These are phyloP conservation scores for Pisolithus tinctorius DNA, from an alignment of 768 basidiomycete genomes.

Conservation along the genomic window DNA sequence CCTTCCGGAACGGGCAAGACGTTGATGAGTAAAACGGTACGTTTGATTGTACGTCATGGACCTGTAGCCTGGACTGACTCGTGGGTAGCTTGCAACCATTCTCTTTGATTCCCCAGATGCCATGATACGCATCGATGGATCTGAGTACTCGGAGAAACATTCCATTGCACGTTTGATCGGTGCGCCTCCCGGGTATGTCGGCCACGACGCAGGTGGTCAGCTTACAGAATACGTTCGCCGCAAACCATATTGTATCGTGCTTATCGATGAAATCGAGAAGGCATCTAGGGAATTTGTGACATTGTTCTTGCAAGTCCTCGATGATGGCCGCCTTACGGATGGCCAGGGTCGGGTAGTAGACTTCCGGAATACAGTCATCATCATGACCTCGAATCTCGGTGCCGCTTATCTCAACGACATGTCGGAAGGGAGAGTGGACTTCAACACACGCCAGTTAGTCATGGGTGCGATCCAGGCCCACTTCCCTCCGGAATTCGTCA, in stretches of 20 bases:
- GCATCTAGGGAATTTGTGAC: constrained; percentile 72
- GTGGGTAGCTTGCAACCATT: constrained; percentile 67
- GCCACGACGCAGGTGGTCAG: constrained; percentile 85
- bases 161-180: constrained; percentile 66
- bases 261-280: constrained; percentile 90
- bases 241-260: constrained; percentile 81
- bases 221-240: constrained; percentile 90
- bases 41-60: constrained; percentile 16
- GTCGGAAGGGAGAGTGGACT: constrained; percentile 60
- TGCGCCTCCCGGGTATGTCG: constrained; percentile 83
- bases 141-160: constrained; percentile 87
- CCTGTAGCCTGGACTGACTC: neutral
- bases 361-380: constrained; percentile 88
- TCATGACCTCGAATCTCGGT: constrained; percentile 92
- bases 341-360: constrained; percentile 87
- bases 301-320: constrained; percentile 77
- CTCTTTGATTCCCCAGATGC: constrained; percentile 89
- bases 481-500: constrained; percentile 91
- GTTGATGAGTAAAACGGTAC: constrained; percentile 79
- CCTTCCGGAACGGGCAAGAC: constrained; percentile 92
- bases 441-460: constrained; percentile 57
- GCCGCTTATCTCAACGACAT: constrained; percentile 71
- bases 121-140: constrained; percentile 89
- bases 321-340: constrained; percentile 89
- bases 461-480: constrained; percentile 74